These are phyloP conservation scores for Myxozyma neglecta DNA, from an alignment of 805 yeast genomes.

Conservation along the genomic window DNA sequence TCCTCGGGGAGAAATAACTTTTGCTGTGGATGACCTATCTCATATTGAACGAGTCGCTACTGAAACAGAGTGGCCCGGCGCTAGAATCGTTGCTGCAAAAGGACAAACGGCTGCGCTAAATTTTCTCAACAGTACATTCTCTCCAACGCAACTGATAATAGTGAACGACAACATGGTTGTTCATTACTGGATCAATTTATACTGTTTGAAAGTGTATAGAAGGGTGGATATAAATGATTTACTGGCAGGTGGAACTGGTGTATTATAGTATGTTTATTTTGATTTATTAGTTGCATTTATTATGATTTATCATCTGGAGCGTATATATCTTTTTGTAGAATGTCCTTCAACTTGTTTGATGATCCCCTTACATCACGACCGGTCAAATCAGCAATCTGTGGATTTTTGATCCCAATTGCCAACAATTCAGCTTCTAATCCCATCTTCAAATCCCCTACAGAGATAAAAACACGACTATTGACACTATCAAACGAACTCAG, in stretches of 20 bases:
- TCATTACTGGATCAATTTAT: conserved; percentile 23
- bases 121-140: conserved; percentile 19
- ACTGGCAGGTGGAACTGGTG: conserved; percentile 17
- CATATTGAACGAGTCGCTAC: conserved; percentile 24
- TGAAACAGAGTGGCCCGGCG: conserved; percentile 30
- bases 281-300: neutral
- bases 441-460: conserved; percentile 6
- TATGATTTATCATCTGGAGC: neutral
- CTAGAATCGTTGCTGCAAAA: conserved; percentile 25
- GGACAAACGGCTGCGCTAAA: conserved; percentile 28
- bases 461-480: neutral
- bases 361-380: neutral
- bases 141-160: conserved; percentile 24
- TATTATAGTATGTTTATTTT: neutral
- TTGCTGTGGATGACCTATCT: conserved; percentile 33
- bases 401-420: neutral
- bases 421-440: conserved; percentile 8
- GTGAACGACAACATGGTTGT: conserved; percentile 22
- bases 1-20: conserved; percentile 37
- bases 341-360: conserved; percentile 1
- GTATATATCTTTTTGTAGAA: neutral
- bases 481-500: conserved; percentile 6
- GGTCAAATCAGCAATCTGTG: neutral
- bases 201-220: conserved; percentile 12
- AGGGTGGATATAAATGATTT: conserved; percentile 21